A percentile compares a stretch with the other conserved stretches of the same genome.
phyloP scores from a whole-genome alignment of 495 filamentous ascomycete genomes.

The Aspergillus diversus region DNA sequence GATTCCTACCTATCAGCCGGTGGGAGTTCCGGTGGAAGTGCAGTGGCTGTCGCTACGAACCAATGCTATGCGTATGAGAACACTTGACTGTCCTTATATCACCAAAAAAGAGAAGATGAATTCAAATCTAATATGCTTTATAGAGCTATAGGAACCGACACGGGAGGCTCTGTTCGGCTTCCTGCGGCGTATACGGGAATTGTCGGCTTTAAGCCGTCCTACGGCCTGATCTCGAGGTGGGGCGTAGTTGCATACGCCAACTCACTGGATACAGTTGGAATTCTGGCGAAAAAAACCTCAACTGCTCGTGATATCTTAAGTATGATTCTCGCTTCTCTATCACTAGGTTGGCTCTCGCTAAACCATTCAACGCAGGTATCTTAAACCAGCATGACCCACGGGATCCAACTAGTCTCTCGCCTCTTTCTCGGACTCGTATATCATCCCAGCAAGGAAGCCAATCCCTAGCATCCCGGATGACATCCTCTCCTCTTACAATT shows the following conservation, averaged over 20 bases:
- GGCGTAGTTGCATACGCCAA: conserved; percentile 96
- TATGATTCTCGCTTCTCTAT: conserved; percentile 26
- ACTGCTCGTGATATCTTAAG: conserved; percentile 60
- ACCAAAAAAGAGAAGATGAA: background rate
- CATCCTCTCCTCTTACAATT: conserved; percentile 52
- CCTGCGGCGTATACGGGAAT: conserved; percentile 89
- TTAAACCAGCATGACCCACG: conserved; percentile 65
- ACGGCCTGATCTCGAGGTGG: conserved; percentile 80
- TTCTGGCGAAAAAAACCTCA: conserved; percentile 61
- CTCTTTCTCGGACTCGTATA: conserved; percentile 52
- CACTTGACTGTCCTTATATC: conserved; percentile 4
- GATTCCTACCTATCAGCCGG: conserved; percentile 66
- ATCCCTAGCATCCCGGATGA: conserved; percentile 34
- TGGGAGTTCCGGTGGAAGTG: conserved; percentile 93
- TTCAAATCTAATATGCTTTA: conserved; percentile 8
- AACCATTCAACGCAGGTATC: conserved; percentile 33
- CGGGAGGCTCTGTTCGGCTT: conserved; percentile 88
- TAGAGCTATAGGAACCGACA: conserved; percentile 89
- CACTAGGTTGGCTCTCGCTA: conserved; percentile 4
- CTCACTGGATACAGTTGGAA: conserved; percentile 90
- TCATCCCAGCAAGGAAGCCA: conserved; percentile 28
- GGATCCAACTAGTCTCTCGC: conserved; percentile 77
- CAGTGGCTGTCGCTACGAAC: conserved; percentile 74
- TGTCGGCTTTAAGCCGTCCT: conserved; percentile 92
- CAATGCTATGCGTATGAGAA: conserved; percentile 65